Conservation (phyloP, 2,329 filamentous ascomycete genomes). For the Sclerotinia trifoliorum region DNA sequence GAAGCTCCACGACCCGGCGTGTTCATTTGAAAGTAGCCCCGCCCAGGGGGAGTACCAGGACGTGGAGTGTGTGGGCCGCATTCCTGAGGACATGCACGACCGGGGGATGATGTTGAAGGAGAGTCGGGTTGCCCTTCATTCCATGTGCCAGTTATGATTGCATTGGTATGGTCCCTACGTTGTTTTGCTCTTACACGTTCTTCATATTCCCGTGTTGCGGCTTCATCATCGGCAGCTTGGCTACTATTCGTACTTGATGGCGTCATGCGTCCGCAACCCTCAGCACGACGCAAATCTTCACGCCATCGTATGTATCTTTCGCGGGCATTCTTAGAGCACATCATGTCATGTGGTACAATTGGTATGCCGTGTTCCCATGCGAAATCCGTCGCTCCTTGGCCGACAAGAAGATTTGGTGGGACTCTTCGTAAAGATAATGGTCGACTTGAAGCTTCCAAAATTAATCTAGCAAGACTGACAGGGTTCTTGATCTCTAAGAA, state of each 20-base stretch:
- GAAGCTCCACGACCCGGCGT: constrained; percentile 26
- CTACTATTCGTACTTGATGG: constrained; percentile 34
- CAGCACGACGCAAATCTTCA: constrained; percentile 66
- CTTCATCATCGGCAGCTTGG: constrained; percentile 30
- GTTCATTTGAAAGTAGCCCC: constrained; percentile 20
- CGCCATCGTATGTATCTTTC: constrained; percentile 80
- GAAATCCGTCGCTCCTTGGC: constrained; percentile 82
- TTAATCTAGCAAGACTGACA: constrained; percentile 77
- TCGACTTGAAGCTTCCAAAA: constrained; percentile 74
- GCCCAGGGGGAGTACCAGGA: constrained; percentile 10
- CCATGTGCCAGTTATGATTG: constrained; percentile 57
- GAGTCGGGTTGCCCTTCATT: constrained; percentile 64
- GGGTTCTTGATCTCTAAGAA: constrained; percentile 82
- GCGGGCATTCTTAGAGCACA: constrained; percentile 77
- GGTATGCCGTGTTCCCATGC: constrained; percentile 75
- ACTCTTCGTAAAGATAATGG: constrained; percentile 83
- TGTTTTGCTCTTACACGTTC: constrained; percentile 37
- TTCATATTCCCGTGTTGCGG: constrained; percentile 35
- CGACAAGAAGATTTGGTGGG: constrained; percentile 87
- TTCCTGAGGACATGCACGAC: constrained; percentile 25
- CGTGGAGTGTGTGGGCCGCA: constrained; percentile 19
- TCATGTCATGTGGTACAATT: constrained; percentile 68
- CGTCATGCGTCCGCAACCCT: constrained; percentile 46
- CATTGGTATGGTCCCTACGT: constrained; percentile 51
- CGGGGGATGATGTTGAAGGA: constrained; percentile 42